These are phyloP conservation scores for Cercospora sp. DNA, from an alignment of 2,329 filamentous ascomycete genomes.

Conservation along the genomic window DNA sequence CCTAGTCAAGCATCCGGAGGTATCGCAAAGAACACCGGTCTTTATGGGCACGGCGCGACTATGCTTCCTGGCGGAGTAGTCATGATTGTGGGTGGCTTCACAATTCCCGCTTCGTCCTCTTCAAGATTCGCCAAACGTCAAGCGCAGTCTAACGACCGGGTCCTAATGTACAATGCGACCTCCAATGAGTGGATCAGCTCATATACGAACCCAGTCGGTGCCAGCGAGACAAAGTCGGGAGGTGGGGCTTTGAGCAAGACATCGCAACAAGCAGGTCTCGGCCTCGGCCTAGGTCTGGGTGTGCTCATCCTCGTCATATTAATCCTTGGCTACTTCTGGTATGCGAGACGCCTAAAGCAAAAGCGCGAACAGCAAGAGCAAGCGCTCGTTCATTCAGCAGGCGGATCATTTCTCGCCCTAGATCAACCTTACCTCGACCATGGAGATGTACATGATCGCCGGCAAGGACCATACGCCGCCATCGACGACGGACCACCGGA, in stretches of 20 bases:
- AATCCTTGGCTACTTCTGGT: constrained; percentile 51
- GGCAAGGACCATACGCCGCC: constrained; percentile 44
- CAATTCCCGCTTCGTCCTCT: constrained; percentile 50
- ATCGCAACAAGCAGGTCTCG: constrained; percentile 50
- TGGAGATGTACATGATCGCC: constrained; percentile 39
- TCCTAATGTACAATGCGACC: constrained; percentile 62
- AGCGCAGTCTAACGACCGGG: constrained; percentile 39
- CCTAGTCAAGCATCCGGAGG: constrained; percentile 54
- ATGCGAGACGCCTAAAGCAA: constrained; percentile 43
- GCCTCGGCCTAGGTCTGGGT: constrained; percentile 48
- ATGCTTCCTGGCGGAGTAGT: constrained; percentile 63
- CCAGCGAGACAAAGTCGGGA: constrained; percentile 1
- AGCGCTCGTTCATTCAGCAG: constrained; percentile 43
- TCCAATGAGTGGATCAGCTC: constrained; percentile 59
- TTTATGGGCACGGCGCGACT: constrained; percentile 62
- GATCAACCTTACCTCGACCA: constrained; percentile 46
- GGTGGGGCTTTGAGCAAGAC: constrained; percentile 44
- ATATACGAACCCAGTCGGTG: constrained; percentile 50
- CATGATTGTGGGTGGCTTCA: constrained; percentile 62
- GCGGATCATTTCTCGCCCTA: constrained; percentile 43
- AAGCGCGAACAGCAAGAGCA: constrained; percentile 53
- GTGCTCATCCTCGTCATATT: constrained; percentile 45
- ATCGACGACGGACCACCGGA: constrained; percentile 27
- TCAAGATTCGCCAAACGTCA: constrained; percentile 40
- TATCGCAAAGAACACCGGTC: constrained; percentile 47